Conservation (phyloP, 352 stramenopile species). For the Hyphochytrium catenoides region DNA sequence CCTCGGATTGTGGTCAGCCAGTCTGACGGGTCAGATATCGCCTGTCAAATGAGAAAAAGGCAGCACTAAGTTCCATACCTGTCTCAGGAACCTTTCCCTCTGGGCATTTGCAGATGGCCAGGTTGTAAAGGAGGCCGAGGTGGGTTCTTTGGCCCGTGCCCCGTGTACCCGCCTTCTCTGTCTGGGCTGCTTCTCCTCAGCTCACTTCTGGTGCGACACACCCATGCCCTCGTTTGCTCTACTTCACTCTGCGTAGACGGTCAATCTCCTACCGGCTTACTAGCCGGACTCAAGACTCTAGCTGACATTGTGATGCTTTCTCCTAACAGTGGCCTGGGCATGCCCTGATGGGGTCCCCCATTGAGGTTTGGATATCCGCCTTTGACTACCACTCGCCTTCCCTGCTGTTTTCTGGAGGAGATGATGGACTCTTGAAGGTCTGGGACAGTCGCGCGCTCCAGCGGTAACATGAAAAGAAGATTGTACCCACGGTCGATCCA, state of each 20-base stretch:
- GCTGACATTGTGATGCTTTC: slow-evolving; percentile 7
- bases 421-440: slow-evolving; percentile 46
- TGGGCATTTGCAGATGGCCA: too few species aligned
- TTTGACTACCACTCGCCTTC: slow-evolving; percentile 48
- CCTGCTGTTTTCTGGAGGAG: slow-evolving; percentile 42
- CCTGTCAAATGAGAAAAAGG: slow-evolving; percentile 4
- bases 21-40: slow-evolving; percentile 32
- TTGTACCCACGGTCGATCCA: too few species aligned
- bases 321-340: slow-evolving; percentile 30
- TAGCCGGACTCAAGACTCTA: background rate
- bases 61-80: too few species aligned
- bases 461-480: too few species aligned
- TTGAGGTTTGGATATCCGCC: slow-evolving; percentile 53
- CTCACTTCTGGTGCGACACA: slow-evolving; percentile 14
- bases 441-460: too few species aligned
- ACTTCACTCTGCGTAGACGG: slow-evolving; percentile 3
- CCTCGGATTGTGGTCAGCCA: slow-evolving; percentile 46
- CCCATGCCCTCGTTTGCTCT: background rate
- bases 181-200: slow-evolving; percentile 14
- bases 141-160: slow-evolving; percentile 14
- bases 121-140: slow-evolving; percentile 2
- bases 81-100: too few species aligned
- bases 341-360: slow-evolving; percentile 35
- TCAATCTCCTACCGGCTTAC: slow-evolving; percentile 2
- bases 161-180: slow-evolving; percentile 20